These are phyloP conservation scores for Corinectria fuckeliana DNA, from an alignment of 2,329 filamentous ascomycete species.

Conservation along the genomic window DNA sequence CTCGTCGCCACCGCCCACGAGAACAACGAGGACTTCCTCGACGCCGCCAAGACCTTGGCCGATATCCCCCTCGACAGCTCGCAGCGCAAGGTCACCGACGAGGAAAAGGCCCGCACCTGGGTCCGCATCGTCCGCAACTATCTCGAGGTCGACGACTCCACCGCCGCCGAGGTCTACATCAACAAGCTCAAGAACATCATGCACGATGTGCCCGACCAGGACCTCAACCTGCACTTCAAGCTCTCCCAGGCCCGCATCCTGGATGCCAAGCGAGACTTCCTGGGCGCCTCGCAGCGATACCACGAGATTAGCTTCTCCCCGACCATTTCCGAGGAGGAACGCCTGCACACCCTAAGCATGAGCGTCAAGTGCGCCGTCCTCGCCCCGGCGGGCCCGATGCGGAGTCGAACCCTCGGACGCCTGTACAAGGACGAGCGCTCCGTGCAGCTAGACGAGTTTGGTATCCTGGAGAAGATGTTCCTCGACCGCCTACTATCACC, in stretches of 20 bases:
- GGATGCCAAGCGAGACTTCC: constrained; percentile 87
- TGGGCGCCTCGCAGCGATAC: constrained; percentile 87
- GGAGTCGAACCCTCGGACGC: constrained; percentile 79
- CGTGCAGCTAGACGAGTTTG: constrained; percentile 75
- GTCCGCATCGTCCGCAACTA: constrained; percentile 94
- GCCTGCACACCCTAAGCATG: constrained; percentile 81
- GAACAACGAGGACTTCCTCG: constrained; percentile 77
- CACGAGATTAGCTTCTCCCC: constrained; percentile 82
- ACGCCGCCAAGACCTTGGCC: constrained; percentile 78
- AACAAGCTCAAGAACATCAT: constrained; percentile 97
- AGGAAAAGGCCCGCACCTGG: constrained; percentile 86
- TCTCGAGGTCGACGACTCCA: constrained; percentile 91
- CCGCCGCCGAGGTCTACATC: constrained; percentile 82
- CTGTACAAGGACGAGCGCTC: constrained; percentile 94
- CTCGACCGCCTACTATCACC: constrained; percentile 83
- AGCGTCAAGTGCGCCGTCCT: constrained; percentile 93
- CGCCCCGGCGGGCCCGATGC: constrained; percentile 85
- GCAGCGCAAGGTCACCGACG: constrained; percentile 81
- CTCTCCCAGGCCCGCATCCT: constrained; percentile 92
- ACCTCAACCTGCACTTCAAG: constrained; percentile 83
- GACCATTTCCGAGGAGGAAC: constrained; percentile 84
- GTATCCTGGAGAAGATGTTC: constrained; percentile 97
- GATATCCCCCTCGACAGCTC: constrained; percentile 89
- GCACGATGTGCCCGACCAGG: constrained; percentile 75
- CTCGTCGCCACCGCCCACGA: constrained; percentile 86